Conservation (phyloP, 176 grass and related monocot species). For the Avena atlantica region DNA sequence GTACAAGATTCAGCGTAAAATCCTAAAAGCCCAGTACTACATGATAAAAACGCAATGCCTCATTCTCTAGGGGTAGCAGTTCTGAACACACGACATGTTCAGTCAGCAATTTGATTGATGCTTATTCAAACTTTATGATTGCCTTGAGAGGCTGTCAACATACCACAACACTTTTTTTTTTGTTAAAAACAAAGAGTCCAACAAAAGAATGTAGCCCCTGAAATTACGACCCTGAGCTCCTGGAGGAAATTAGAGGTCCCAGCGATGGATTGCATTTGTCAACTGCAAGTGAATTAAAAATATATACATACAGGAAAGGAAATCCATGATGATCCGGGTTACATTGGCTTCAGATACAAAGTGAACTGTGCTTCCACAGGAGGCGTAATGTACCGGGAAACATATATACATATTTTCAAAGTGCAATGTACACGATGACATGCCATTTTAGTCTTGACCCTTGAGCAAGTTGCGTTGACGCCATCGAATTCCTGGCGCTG, state of each 20-base stretch:
- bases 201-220: neutral
- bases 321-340: neutral
- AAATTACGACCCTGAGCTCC: neutral
- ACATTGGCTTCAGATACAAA: neutral
- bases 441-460: neutral
- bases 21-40: too few species aligned
- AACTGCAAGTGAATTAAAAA: neutral
- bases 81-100: neutral
- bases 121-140: neutral
- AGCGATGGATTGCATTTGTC: neutral
- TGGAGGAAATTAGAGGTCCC: neutral
- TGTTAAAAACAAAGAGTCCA: too few species aligned
- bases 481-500: neutral
- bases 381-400: neutral
- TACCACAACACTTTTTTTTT: neutral
- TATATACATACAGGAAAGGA: neutral
- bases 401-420: constrained; percentile 34
- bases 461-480: constrained; percentile 31
- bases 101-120: neutral
- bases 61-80: neutral
- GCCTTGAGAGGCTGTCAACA: neutral
- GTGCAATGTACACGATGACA: neutral
- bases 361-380: neutral
- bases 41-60: neutral
- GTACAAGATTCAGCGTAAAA: too few species aligned